Percentiles rank a stretch among this genome's conserved stretches.
These are phyloP conservation scores for Lepiota subincarnata DNA, from an alignment of 768 basidiomycete genomes.

Conservation along the genomic window DNA sequence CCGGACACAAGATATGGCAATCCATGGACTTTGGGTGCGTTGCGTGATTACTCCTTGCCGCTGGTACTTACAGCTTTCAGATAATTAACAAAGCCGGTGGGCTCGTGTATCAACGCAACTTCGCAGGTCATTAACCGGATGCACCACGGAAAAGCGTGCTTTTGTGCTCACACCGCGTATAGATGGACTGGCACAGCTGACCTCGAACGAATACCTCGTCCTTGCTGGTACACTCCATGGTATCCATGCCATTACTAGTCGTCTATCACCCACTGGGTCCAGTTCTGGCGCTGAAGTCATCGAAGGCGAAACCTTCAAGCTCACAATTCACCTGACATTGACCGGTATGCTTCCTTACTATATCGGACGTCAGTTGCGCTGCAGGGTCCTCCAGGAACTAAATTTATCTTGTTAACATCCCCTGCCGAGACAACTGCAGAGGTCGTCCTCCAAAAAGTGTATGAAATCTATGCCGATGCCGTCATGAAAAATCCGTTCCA, in stretches of 20 bases:
- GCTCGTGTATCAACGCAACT: conserved; percentile 89
- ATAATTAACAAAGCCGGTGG: conserved; percentile 99
- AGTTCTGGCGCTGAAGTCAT: conserved; percentile 94
- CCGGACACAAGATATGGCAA: conserved; percentile 48
- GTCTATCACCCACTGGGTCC: conserved; percentile 75
- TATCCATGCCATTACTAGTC: conserved; percentile 96
- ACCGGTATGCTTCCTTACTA: conserved; percentile 57
- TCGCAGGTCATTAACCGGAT: conserved; percentile 58
- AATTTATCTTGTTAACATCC: conserved; percentile 91
- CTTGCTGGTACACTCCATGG: conserved; percentile 96
- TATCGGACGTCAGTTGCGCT: not conserved
- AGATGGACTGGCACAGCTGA: conserved; percentile 91
- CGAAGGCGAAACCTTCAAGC: conserved; percentile 93
- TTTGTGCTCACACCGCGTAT: conserved; percentile 16
- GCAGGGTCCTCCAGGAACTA: conserved; percentile 61
- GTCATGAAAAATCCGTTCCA: conserved; percentile 99
- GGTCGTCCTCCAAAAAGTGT: conserved; percentile 73
- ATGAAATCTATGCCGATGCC: conserved; percentile 90
- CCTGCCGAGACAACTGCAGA: conserved; percentile 68
- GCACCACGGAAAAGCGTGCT: not conserved
- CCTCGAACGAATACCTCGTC: conserved; percentile 93
- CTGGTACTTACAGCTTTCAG: conserved; percentile 33
- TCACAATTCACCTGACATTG: conserved; percentile 83
- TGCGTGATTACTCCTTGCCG: not conserved
- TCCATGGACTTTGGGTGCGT: conserved; percentile 79